Conservation (phyloP, 2,329 filamentous ascomycete genomes). For the Aspergillus brunneoviolaceus region DNA sequence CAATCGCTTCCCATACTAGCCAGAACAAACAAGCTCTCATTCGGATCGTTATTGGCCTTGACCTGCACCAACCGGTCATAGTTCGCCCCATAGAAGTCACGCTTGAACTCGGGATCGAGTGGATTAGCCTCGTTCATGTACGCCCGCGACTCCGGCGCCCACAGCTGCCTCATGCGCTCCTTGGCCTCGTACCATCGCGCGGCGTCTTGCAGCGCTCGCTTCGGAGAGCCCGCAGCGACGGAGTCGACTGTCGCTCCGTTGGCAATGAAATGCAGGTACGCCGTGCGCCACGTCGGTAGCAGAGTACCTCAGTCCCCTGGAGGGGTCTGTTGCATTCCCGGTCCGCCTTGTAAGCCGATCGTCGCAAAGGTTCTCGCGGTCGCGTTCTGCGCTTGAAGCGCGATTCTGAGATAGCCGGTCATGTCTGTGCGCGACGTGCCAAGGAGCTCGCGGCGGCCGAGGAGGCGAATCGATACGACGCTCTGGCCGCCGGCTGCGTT, state of each 20-base stretch:
- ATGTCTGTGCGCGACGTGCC: slow-evolving; percentile 15
- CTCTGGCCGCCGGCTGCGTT: slow-evolving; percentile 31
- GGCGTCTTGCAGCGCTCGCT: background rate
- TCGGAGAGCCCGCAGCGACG: background rate
- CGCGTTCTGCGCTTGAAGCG: slow-evolving; percentile 18
- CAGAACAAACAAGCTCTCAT: too few relatives aligned
- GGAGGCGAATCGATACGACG: slow-evolving; percentile 35
- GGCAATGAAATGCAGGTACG: slow-evolving; percentile 34
- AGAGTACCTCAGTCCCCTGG: background rate
- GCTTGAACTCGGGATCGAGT: slow-evolving; percentile 5
- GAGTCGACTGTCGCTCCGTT: slow-evolving; percentile 22
- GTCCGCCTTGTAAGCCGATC: slow-evolving; percentile 7
- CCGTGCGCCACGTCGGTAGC: slow-evolving; percentile 31
- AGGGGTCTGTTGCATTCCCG: background rate
- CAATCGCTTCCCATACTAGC: too few relatives aligned
- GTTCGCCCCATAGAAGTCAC: too few relatives aligned
- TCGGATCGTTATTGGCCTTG: too few relatives aligned
- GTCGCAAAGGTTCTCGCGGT: slow-evolving; percentile 19
- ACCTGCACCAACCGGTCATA: too few relatives aligned
- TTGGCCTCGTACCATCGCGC: slow-evolving; percentile 16
- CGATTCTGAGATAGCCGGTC: slow-evolving; percentile 8
- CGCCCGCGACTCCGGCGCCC: slow-evolving; percentile 26
- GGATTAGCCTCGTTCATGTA: slow-evolving; percentile 28
- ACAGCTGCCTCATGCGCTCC: slow-evolving; percentile 25
- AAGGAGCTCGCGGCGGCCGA: slow-evolving; percentile 34